Evolutionary conservation across 2,329 filamentous ascomycete species (phyloP).

Genomic region (Penicillium sp.): DNA sequence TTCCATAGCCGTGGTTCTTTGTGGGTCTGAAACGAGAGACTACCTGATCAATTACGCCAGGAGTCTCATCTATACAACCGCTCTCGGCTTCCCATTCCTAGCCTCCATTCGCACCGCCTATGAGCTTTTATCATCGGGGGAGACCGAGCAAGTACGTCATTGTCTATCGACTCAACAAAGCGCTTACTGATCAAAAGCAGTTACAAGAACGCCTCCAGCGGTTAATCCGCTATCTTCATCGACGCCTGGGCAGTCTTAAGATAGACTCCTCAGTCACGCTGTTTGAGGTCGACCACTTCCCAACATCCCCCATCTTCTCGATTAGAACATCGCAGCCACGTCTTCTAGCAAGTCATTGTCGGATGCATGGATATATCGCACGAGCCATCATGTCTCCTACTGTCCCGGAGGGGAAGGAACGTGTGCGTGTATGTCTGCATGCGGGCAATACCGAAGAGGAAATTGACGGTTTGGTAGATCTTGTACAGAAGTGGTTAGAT

Average conservation of each 20-base stretch:
- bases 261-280: conserved; percentile 23
- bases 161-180: background rate
- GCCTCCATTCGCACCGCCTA: conserved; percentile 60
- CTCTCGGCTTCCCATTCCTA: conserved; percentile 61
- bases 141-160: conserved; percentile 45
- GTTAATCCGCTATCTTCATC: conserved; percentile 48
- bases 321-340: conserved; percentile 59
- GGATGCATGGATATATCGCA: conserved; percentile 58
- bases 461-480: conserved; percentile 53
- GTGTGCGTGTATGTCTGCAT: conserved; percentile 67
- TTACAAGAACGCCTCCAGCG: conserved; percentile 47
- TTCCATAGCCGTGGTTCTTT: conserved; percentile 58
- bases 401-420: conserved; percentile 61
- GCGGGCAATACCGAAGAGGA: conserved; percentile 61
- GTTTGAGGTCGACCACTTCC: conserved; percentile 42
- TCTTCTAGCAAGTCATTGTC: conserved; percentile 59
- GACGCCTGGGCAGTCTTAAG: conserved; percentile 42
- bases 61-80: conserved; percentile 72
- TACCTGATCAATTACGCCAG: conserved; percentile 75
- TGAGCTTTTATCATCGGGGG: conserved; percentile 53
- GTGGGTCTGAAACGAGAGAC: conserved; percentile 56
- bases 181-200: conserved; percentile 19
- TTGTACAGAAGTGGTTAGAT: conserved; percentile 51
- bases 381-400: conserved; percentile 68
- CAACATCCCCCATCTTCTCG: conserved; percentile 63